Conservation (phyloP, 2,329 filamentous ascomycete genomes). For the Coniella lustricola region DNA sequence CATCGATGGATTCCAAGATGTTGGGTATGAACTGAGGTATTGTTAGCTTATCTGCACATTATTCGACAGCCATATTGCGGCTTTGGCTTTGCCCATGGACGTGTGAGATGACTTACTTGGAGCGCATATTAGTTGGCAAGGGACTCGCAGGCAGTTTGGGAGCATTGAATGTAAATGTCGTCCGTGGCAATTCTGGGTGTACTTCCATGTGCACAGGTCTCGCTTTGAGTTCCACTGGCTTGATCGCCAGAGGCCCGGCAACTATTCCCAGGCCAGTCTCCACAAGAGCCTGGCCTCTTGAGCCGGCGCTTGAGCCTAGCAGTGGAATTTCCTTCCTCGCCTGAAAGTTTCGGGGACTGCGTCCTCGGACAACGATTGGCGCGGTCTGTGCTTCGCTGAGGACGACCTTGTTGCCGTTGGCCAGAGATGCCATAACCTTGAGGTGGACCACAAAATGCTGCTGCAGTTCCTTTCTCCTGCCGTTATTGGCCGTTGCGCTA, state of each 20-base stretch:
- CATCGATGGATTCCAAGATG: conserved; percentile 47
- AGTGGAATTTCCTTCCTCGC: conserved; percentile 88
- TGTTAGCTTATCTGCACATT: conserved; percentile 21
- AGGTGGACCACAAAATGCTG: conserved; percentile 91
- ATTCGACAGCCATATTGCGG: not conserved
- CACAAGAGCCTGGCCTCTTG: conserved; percentile 68
- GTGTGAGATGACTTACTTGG: conserved; percentile 41
- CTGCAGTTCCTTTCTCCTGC: conserved; percentile 86
- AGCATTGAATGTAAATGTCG: conserved; percentile 51
- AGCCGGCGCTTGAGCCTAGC: conserved; percentile 67
- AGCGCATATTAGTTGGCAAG: conserved; percentile 42
- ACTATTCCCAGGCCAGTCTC: conserved; percentile 56
- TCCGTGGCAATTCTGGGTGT: conserved; percentile 49
- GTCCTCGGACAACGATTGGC: conserved; percentile 86
- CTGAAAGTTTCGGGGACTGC: conserved; percentile 92
- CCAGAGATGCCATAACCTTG: conserved; percentile 76
- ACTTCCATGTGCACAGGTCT: conserved; percentile 47
- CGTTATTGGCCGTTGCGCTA: conserved; percentile 92
- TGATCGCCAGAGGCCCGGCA: conserved; percentile 47
- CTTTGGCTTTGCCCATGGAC: not conserved
- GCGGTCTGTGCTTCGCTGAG: conserved; percentile 81
- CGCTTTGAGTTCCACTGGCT: conserved; percentile 47
- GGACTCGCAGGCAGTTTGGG: conserved; percentile 48
- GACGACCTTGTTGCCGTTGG: conserved; percentile 74
- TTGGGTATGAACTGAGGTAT: conserved; percentile 45